Conservation (phyloP, 2,329 filamentous ascomycete genomes). For the Pseudogymnoascus sp. region DNA sequence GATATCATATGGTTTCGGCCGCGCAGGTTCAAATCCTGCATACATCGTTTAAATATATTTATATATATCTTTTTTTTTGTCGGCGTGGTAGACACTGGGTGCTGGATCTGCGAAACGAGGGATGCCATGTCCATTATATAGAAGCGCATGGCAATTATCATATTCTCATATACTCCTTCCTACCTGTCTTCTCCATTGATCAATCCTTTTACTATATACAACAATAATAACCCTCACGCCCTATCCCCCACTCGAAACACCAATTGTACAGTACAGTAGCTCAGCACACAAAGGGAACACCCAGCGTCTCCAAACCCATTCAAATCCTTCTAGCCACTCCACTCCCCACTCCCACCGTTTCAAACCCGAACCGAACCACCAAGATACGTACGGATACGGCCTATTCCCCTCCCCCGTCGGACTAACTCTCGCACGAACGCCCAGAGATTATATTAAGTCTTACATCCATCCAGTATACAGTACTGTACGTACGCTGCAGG, state of each 20-base stretch:
- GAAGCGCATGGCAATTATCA: neutral
- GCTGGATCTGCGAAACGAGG: neutral
- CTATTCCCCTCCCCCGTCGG: neutral
- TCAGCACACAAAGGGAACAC: neutral
- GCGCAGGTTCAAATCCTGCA: constrained; percentile 31
- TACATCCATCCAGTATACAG: too few species aligned
- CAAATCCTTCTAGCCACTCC: neutral
- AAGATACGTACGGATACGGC: neutral
- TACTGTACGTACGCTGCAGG: neutral
- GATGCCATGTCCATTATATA: neutral
- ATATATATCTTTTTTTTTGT: neutral
- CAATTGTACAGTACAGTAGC: neutral
- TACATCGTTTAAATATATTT: neutral
- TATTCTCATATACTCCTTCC: neutral
- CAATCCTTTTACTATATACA: neutral
- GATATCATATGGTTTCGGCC: constrained; percentile 30
- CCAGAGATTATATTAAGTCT: neutral
- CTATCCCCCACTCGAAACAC: neutral
- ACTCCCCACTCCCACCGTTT: neutral
- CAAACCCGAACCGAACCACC: neutral
- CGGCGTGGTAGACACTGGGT: neutral
- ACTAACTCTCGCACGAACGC: neutral
- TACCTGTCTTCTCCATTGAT: neutral
- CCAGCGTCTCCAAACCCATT: neutral
- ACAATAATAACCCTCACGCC: too few species aligned